phyloP scores from a whole-genome alignment of 2,329 filamentous ascomycete genomes.

The Cladosporium oxysporum region DNA sequence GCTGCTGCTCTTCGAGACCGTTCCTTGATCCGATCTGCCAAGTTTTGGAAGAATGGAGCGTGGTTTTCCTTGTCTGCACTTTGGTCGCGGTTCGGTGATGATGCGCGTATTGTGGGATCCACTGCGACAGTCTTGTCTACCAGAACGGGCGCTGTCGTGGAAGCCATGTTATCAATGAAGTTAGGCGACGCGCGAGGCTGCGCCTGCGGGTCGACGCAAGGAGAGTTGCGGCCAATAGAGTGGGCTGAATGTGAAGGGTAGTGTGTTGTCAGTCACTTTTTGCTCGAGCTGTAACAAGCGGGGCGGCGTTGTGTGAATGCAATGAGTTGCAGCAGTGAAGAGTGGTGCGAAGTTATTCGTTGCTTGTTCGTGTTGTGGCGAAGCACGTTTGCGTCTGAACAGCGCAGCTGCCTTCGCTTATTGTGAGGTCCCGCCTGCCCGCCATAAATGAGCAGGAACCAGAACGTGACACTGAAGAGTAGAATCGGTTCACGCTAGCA shows the following conservation, averaged over 20 bases:
- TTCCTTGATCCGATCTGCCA: constrained; percentile 6
- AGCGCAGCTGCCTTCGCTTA: not conserved
- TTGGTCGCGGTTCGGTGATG: not conserved
- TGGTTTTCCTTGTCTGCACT: not conserved
- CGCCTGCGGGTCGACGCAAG: not conserved
- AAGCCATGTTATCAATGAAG: not conserved
- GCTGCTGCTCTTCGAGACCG: not conserved
- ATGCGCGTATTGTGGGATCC: not conserved
- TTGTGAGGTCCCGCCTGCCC: not conserved
- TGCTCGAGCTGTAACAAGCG: not conserved
- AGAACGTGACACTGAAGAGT: no score
- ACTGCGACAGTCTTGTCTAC: not conserved
- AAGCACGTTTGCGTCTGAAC: not conserved
- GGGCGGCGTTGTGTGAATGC: not conserved
- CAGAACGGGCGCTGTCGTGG: not conserved
- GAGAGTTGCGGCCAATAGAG: not conserved
- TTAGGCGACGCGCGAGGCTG: not conserved
- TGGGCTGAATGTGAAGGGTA: not conserved
- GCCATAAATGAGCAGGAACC: not conserved
- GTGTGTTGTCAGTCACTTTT: not conserved
- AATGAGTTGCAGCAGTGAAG: not conserved
- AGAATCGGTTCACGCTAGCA: no score
- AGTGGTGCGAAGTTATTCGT: not conserved
- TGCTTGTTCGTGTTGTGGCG: not conserved
- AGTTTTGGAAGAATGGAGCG: not conserved